A percentile compares a stretch with the other conserved stretches of the same genome.
Conservation (phyloP, 306 rosid genomes). For the Senna siamea region DNA sequence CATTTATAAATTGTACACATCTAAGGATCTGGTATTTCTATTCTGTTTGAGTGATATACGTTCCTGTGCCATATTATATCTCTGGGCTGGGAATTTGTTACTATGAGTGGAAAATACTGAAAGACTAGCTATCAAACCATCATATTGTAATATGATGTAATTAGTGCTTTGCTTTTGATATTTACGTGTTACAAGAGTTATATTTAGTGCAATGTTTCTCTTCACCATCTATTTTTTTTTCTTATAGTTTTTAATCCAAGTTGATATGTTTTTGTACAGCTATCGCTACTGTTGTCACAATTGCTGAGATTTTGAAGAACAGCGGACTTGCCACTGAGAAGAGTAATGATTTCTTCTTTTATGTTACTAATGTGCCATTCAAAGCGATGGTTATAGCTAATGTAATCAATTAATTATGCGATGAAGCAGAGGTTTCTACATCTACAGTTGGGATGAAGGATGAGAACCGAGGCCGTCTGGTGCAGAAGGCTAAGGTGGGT, state of each 20-base stretch:
- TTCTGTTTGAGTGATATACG: too few species aligned
- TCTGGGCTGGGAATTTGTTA: too few species aligned
- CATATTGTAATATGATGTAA: too few species aligned
- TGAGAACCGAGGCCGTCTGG: slow-evolving; percentile 80
- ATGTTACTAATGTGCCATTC: neutral
- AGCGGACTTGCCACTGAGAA: slow-evolving; percentile 88
- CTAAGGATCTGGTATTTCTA: too few species aligned
- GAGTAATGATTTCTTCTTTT: slow-evolving; percentile 48
- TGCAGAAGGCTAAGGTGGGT: slow-evolving; percentile 90
- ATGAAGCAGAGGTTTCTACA: slow-evolving; percentile 76
- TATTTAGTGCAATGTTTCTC: neutral
- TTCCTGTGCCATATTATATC: too few species aligned
- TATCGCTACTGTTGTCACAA: slow-evolving; percentile 87
- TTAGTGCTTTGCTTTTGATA: too few species aligned
- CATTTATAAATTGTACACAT: too few species aligned
- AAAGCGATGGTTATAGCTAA: slow-evolving; percentile 18
- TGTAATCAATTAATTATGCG: slow-evolving; percentile 22
- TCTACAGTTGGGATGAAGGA: slow-evolving; percentile 92
- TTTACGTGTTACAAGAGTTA: too few species aligned
- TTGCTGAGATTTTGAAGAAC: slow-evolving; percentile 93
- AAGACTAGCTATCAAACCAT: too few species aligned
- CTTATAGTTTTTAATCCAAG: neutral
- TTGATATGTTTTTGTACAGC: slow-evolving; percentile 52
- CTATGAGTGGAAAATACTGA: too few species aligned
- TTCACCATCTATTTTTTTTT: neutral